These are phyloP conservation scores for Aquilaria agallochum DNA, from an alignment of 441 rosid genomes.

Conservation along the genomic window DNA sequence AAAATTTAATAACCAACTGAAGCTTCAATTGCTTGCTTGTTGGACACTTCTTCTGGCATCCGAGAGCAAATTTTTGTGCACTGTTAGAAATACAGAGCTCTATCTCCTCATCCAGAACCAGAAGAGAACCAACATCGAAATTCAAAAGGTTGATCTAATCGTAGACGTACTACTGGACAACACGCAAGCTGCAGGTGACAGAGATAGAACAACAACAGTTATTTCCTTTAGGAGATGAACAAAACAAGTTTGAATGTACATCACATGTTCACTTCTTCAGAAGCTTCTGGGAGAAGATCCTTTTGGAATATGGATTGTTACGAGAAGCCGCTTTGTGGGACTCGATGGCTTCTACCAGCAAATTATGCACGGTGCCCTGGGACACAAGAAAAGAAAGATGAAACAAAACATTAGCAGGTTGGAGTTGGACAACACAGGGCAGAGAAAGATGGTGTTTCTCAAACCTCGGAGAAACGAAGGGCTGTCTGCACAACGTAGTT, in stretches of 20 bases:
- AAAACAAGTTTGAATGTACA: slow-evolving; percentile 6
- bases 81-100: too few relatives aligned
- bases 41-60: too few relatives aligned
- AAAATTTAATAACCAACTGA: too few relatives aligned
- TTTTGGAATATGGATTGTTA: slow-evolving; percentile 32
- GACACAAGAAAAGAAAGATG: slow-evolving; percentile 9
- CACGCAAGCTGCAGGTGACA: neutral
- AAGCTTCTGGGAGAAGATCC: slow-evolving; percentile 28
- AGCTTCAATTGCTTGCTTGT: too few relatives aligned
- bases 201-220: slow-evolving; percentile 16
- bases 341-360: slow-evolving; percentile 25
- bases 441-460: neutral
- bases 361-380: slow-evolving; percentile 24
- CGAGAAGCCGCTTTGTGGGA: slow-evolving; percentile 21
- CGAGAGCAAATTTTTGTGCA: too few relatives aligned
- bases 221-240: slow-evolving; percentile 4
- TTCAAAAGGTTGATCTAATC: too few relatives aligned
- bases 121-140: too few relatives aligned
- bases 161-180: neutral
- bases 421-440: neutral
- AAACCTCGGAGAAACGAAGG: slow-evolving; percentile 37
- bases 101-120: too few relatives aligned
- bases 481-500: slow-evolving; percentile 58
- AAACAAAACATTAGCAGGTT: neutral
- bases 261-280: slow-evolving; percentile 19